A percentile compares a stretch with the other conserved stretches of the same genome.
Evolutionary conservation across 345 rosid genomes (phyloP).

Genomic region (Populus nigra): DNA sequence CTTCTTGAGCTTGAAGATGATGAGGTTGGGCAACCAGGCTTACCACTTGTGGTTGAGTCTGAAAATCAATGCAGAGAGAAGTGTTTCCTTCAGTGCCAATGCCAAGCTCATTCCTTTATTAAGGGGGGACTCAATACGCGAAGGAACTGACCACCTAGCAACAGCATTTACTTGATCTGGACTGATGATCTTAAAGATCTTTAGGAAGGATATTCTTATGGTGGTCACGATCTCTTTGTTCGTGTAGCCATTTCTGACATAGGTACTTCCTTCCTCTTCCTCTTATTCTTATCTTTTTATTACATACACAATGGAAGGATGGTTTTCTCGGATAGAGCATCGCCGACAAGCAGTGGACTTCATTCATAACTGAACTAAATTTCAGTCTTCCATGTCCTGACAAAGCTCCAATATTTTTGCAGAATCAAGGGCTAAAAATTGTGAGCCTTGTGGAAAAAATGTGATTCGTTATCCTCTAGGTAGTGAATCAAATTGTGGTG

Average conservation of each 20-base stretch:
- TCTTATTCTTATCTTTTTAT: background rate
- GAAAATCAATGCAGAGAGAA: background rate
- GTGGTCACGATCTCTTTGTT: slow-evolving; percentile 34
- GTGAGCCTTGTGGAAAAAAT: slow-evolving; percentile 49
- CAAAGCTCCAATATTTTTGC: slow-evolving; percentile 11
- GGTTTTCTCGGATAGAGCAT: background rate
- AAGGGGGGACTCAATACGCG: background rate
- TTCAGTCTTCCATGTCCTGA: background rate
- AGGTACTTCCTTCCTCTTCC: slow-evolving; percentile 33
- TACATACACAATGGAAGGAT: too few relatives aligned
- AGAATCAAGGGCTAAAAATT: slow-evolving; percentile 45
- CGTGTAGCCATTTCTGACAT: slow-evolving; percentile 43
- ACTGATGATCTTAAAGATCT: slow-evolving; percentile 45
- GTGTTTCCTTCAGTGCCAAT: slow-evolving; percentile 3
- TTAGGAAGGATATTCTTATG: slow-evolving; percentile 41
- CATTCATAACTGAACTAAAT: background rate
- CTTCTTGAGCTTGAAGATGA: slow-evolving; percentile 17
- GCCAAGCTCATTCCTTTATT: slow-evolving; percentile 31
- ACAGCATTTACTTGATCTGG: slow-evolving; percentile 57
- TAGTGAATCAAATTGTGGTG: slow-evolving; percentile 57
- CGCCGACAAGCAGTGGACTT: background rate
- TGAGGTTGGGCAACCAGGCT: background rate
- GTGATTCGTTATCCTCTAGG: slow-evolving; percentile 63
- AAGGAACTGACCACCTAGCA: background rate
- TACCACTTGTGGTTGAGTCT: accelerated